Conservation (phyloP, 805 yeast genomes). For the Saccharomycodes ludwigii region DNA sequence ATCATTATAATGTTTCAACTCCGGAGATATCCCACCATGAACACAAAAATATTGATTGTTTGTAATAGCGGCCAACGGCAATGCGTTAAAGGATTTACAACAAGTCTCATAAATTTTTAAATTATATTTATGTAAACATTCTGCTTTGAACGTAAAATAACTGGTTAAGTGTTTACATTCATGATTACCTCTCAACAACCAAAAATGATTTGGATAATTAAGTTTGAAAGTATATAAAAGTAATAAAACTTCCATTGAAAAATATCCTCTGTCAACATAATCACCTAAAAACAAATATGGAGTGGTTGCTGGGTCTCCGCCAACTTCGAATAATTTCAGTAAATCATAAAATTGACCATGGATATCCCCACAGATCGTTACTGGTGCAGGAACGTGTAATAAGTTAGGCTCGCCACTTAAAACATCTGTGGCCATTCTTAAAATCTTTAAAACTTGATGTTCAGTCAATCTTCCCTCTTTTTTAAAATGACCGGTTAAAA, state of each 20-base stretch:
- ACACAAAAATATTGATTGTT: constrained; percentile 90
- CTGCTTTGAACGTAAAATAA: constrained; percentile 85
- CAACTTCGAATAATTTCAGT: constrained; percentile 82
- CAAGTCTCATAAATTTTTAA: constrained; percentile 54
- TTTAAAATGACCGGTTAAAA: constrained; percentile 60
- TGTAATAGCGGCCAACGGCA: constrained; percentile 90
- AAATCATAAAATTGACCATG: constrained; percentile 93
- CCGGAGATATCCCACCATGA: constrained; percentile 93
- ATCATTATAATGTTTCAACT: constrained; percentile 57
- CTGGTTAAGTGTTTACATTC: constrained; percentile 89
- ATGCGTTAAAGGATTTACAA: constrained; percentile 65
- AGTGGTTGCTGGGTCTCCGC: constrained; percentile 74
- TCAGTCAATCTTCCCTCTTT: constrained; percentile 71
- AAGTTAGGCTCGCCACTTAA: constrained; percentile 67
- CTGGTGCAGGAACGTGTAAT: constrained; percentile 77
- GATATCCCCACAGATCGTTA: constrained; percentile 93
- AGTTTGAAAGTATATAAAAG: constrained; percentile 71
- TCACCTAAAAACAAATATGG: constrained; percentile 82
- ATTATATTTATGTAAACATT: constrained; percentile 78
- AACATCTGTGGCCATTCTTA: constrained; percentile 50
- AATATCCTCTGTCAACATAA: constrained; percentile 90
- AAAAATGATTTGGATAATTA: constrained; percentile 59
- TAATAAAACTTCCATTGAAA: constrained; percentile 70
- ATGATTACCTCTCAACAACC: constrained; percentile 87
- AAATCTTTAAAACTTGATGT: constrained; percentile 56